Conservation (phyloP, 805 yeast species). For the Candida namnaoensis region DNA sequence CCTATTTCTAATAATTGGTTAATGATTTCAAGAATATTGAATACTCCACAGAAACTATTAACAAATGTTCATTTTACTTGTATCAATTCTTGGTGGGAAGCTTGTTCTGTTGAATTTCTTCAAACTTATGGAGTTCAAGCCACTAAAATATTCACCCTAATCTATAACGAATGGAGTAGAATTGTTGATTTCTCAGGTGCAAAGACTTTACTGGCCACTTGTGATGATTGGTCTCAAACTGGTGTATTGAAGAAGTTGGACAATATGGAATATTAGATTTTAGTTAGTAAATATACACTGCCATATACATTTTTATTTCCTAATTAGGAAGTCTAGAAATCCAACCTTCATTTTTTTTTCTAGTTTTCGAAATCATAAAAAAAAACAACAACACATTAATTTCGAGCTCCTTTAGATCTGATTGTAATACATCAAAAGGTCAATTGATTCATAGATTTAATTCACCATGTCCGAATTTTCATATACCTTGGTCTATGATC, state of each 20-base stretch:
- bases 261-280: constrained; percentile 15
- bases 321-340: too few species aligned
- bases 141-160: constrained; percentile 41
- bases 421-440: too few species aligned
- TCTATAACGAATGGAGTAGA: constrained; percentile 45
- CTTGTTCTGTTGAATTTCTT: constrained; percentile 50
- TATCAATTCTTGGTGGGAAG: constrained; percentile 89
- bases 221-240: constrained; percentile 63
- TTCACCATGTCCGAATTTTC: constrained; percentile 30
- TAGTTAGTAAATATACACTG: too few species aligned
- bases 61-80: constrained; percentile 65
- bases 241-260: constrained; percentile 35
- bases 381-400: too few species aligned
- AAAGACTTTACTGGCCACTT: constrained; percentile 63
- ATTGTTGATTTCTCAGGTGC: constrained; percentile 63
- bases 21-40: constrained; percentile 63
- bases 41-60: constrained; percentile 40
- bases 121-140: constrained; percentile 64
- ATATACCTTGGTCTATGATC: constrained; percentile 76
- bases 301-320: too few species aligned
- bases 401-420: too few species aligned
- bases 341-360: too few species aligned
- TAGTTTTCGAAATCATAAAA: too few species aligned
- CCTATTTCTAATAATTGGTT: constrained; percentile 58
- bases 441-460: too few species aligned